Percentiles rank a stretch among this genome's conserved stretches.
Conservation (phyloP, 208 protist genomes). For the Sergeia podlipaevii region DNA sequence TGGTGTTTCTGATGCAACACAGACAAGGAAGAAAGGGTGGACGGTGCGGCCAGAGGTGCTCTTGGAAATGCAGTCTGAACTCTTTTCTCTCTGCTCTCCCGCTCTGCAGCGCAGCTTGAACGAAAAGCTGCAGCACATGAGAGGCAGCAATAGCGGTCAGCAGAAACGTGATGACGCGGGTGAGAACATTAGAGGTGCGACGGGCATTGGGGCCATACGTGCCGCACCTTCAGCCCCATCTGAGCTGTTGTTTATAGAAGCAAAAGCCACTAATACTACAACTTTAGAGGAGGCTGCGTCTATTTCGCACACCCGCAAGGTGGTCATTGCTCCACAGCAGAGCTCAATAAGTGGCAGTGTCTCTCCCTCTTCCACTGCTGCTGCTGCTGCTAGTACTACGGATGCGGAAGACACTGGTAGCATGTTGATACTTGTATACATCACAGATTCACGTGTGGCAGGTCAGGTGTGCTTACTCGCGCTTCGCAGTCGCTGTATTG, state of each 20-base stretch:
- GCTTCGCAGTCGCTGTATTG: slow-evolving; percentile 48
- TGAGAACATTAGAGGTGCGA: no score
- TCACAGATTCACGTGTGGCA: slow-evolving; percentile 73
- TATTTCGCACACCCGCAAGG: not conserved
- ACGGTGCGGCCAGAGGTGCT: slow-evolving; percentile 88
- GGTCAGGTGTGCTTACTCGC: slow-evolving; percentile 64
- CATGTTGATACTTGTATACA: slow-evolving; percentile 23
- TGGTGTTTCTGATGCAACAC: no score
- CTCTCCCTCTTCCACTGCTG: not conserved
- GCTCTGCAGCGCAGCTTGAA: slow-evolving; percentile 65
- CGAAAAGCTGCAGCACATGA: no score
- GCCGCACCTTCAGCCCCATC: not conserved
- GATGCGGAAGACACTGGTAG: not conserved
- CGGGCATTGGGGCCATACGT: not conserved
- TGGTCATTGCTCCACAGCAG: not conserved
- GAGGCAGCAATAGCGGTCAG: no score
- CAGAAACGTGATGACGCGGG: no score
- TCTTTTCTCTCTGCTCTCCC: slow-evolving; percentile 76
- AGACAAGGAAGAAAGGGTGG: no score
- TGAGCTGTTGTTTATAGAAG: not conserved
- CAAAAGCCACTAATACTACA: not conserved
- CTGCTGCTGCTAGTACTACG: no score
- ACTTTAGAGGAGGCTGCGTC: not conserved
- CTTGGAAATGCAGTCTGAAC: slow-evolving; percentile 92
- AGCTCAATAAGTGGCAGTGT: not conserved